Conservation (phyloP, 2,329 filamentous ascomycete genomes). For the Diaporthe ilicicola region DNA sequence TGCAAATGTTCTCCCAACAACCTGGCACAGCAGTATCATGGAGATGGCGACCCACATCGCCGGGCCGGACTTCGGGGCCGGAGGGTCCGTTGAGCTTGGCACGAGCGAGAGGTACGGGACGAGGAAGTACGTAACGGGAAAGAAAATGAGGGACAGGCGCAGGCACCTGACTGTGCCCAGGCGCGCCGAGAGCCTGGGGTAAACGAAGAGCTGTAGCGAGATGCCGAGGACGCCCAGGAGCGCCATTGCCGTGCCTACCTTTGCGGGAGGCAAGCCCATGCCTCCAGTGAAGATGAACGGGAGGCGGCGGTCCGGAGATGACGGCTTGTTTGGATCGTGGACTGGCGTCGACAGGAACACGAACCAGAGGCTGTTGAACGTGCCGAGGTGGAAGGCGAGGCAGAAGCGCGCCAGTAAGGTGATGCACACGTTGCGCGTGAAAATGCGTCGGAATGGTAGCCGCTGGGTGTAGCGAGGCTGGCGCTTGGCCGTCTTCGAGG, state of each 20-base stretch:
- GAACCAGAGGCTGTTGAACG: constrained; percentile 80
- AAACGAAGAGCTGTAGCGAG: constrained; percentile 74
- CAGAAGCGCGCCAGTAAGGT: constrained; percentile 73
- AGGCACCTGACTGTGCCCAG: constrained; percentile 76
- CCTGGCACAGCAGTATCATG: constrained; percentile 69
- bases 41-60: constrained; percentile 72
- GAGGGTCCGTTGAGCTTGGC: constrained; percentile 58
- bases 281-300: constrained; percentile 77
- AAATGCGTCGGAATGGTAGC: constrained; percentile 62
- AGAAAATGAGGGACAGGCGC: constrained; percentile 73
- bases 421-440: constrained; percentile 62
- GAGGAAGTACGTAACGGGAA: constrained; percentile 74
- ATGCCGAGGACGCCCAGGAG: constrained; percentile 82
- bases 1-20: constrained; percentile 72
- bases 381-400: constrained; percentile 76
- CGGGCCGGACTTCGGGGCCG: constrained; percentile 59
- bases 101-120: constrained; percentile 77
- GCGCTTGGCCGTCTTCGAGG: constrained; percentile 24
- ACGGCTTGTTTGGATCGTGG: constrained; percentile 51
- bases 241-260: constrained; percentile 81
- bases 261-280: constrained; percentile 74
- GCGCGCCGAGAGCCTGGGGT: constrained; percentile 71
- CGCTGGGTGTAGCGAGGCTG: constrained; percentile 53
- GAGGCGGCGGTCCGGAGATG: constrained; percentile 45
- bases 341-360: constrained; percentile 80